phyloP scores from a whole-genome alignment of 2,329 filamentous ascomycete genomes.

The Cordyceps javanica region DNA sequence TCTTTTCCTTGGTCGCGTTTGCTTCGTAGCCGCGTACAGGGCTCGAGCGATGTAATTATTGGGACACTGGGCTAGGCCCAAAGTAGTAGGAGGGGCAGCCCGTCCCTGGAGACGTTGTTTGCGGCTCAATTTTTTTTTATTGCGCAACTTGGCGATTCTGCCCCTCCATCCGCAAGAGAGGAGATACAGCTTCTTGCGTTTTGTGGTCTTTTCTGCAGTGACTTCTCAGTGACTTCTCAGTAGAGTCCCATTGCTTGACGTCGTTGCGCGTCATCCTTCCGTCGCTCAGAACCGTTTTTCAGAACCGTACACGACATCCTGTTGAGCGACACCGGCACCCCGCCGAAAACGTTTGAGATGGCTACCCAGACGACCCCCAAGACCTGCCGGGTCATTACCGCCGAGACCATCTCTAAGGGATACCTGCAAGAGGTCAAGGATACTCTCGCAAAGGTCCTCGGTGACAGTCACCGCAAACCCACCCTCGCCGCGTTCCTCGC shows the following conservation, averaged over 20 bases:
- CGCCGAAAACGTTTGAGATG: background rate
- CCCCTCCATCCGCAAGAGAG: slow-evolving; percentile 2
- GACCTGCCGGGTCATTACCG: slow-evolving; percentile 89
- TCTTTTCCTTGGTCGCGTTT: background rate
- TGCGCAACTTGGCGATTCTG: slow-evolving; percentile 4
- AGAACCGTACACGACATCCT: background rate
- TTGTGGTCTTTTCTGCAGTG: background rate
- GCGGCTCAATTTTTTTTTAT: slow-evolving; percentile 20
- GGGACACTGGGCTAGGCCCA: slow-evolving; percentile 16
- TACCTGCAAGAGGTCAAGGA: slow-evolving; percentile 73
- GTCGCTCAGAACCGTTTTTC: background rate
- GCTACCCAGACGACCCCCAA: slow-evolving; percentile 26
- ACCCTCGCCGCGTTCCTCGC: slow-evolving; percentile 87
- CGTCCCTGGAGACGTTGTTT: background rate
- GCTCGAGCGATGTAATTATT: background rate
- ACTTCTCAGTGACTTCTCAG: background rate
- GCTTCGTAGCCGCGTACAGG: background rate
- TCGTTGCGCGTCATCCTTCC: background rate
- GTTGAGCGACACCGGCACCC: background rate
- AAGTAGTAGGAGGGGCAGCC: slow-evolving; percentile 28
- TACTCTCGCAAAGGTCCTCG: slow-evolving; percentile 65
- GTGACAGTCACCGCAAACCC: slow-evolving; percentile 50
- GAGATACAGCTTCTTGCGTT: background rate
- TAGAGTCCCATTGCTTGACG: background rate
- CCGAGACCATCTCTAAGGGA: slow-evolving; percentile 77